Conservation (phyloP, 1,284 basidiomycete genomes). For the Anthracocystis walkeri region DNA sequence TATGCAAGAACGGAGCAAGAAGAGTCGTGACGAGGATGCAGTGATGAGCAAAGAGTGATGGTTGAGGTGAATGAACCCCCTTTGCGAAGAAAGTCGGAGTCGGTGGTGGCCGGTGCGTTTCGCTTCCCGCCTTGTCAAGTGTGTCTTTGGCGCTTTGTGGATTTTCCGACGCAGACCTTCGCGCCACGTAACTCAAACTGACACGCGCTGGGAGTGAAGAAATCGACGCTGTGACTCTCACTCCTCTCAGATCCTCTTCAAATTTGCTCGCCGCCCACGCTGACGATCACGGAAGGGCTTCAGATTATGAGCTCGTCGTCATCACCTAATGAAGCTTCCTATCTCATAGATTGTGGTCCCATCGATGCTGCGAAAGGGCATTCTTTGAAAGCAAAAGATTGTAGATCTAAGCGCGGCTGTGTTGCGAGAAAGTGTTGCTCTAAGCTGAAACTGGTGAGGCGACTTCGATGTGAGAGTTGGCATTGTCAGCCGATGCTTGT, state of each 20-base stretch:
- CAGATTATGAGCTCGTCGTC: not conserved
- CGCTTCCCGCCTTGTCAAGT: conserved; percentile 3
- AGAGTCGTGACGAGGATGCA: not conserved
- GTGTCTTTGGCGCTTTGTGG: not conserved
- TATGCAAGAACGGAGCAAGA: not conserved
- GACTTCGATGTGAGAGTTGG: conserved; percentile 17
- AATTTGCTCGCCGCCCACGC: not conserved
- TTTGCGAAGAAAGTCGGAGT: conserved; percentile 9
- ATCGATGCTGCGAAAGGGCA: not conserved
- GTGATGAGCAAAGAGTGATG: not conserved
- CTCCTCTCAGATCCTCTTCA: not conserved
- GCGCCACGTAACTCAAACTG: conserved; percentile 18
- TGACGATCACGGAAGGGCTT: not conserved
- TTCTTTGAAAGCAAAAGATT: not conserved
- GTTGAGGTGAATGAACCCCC: not conserved
- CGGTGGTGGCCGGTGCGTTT: conserved; percentile 31
- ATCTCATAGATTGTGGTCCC: conserved; percentile 3
- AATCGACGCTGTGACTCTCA: not conserved
- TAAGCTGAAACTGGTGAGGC: conserved; percentile 25
- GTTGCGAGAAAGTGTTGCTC: not conserved
- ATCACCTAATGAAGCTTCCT: not conserved
- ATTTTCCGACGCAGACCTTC: conserved; percentile 14
- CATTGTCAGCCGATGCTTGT: conserved; percentile 14
- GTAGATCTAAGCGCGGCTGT: not conserved
- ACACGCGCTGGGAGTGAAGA: not conserved